Evolutionary conservation across 78 protist genomes (phyloP).

Genomic region (Capsaspora owczarzaki): DNA sequence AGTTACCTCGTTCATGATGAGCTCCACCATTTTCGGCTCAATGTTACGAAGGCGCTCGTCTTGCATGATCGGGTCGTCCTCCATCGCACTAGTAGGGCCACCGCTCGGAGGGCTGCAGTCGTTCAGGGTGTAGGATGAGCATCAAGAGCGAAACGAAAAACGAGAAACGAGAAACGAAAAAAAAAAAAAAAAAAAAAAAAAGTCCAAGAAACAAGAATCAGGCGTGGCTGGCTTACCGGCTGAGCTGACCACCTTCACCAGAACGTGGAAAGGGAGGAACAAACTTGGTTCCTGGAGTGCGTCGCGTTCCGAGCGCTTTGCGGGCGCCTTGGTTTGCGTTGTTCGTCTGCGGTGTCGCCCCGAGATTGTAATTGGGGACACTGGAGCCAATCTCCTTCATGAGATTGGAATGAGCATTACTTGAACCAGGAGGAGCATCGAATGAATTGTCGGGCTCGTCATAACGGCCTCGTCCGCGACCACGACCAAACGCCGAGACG

Average conservation of each 20-base stretch:
- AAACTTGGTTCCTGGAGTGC: not conserved
- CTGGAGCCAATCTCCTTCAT: not conserved
- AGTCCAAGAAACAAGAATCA: not conserved
- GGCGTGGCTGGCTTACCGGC: not conserved
- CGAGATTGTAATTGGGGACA: not conserved
- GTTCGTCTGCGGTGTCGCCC: too few species aligned
- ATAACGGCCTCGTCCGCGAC: too few species aligned
- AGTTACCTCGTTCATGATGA: constrained; percentile 43
- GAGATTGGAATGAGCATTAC: too few species aligned
- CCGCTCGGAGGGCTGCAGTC: too few species aligned
- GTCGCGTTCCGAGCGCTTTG: not conserved
- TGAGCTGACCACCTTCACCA: not conserved
- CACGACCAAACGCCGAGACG: too few species aligned
- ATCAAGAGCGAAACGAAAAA: too few species aligned
- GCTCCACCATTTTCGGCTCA: constrained; percentile 56
- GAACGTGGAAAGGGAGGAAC: not conserved
- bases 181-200: too few species aligned
- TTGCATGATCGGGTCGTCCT: not conserved
- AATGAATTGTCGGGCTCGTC: too few species aligned
- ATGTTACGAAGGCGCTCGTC: constrained; percentile 46
- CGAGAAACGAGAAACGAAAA: not conserved
- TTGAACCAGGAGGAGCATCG: too few species aligned
- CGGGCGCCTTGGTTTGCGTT: not conserved
- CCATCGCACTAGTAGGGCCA: not conserved
- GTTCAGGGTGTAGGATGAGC: too few species aligned